A percentile compares a stretch with the other conserved stretches of the same genome.
phyloP scores from a whole-genome alignment of 768 basidiomycete species.

The Royoungia palumana region DNA sequence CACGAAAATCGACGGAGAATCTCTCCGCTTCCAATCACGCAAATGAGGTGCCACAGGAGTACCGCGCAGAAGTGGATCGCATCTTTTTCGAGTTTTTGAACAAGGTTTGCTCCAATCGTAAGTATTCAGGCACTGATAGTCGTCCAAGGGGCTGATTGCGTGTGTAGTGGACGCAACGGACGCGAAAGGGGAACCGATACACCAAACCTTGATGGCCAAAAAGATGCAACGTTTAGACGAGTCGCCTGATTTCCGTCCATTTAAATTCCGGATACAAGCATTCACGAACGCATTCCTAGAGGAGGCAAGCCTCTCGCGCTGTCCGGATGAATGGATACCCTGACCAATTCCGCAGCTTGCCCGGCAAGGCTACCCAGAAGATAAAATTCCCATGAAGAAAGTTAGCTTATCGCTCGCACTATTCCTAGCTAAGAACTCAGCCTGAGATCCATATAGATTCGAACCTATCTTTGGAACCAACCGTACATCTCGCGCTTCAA shows the following conservation, averaged over 20 bases:
- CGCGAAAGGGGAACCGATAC: slow-evolving; percentile 92
- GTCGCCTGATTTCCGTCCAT: slow-evolving; percentile 93
- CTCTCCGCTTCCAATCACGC: slow-evolving; percentile 33
- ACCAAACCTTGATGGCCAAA: slow-evolving; percentile 98
- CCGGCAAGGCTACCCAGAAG: slow-evolving; percentile 83
- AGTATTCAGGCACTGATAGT: slow-evolving; percentile 32
- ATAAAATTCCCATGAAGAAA: slow-evolving; percentile 97
- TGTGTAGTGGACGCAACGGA: slow-evolving; percentile 85
- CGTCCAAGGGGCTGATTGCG: slow-evolving; percentile 13
- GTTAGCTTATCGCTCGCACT: slow-evolving; percentile 38
- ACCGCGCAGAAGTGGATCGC: slow-evolving; percentile 77
- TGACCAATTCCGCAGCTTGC: slow-evolving; percentile 54
- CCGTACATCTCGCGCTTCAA: slow-evolving; percentile 95
- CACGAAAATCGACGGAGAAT: slow-evolving; percentile 27
- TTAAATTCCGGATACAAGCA: slow-evolving; percentile 98
- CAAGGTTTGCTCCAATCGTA: slow-evolving; percentile 84
- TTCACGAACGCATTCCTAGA: slow-evolving; percentile 96
- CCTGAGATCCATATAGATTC: slow-evolving; percentile 52
- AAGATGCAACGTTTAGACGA: slow-evolving; percentile 98
- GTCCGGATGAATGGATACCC: slow-evolving; percentile 1
- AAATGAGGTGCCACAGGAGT: slow-evolving; percentile 77
- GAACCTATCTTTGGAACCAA: slow-evolving; percentile 95
- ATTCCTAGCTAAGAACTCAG: slow-evolving; percentile 8
- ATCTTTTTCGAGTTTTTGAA: slow-evolving; percentile 91
- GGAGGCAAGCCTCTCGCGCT: slow-evolving; percentile 50